A percentile compares a stretch with the other conserved stretches of the same genome.
Conservation (phyloP, 148 eudicot genomes). For the Amaranthus hypochondriacus region DNA sequence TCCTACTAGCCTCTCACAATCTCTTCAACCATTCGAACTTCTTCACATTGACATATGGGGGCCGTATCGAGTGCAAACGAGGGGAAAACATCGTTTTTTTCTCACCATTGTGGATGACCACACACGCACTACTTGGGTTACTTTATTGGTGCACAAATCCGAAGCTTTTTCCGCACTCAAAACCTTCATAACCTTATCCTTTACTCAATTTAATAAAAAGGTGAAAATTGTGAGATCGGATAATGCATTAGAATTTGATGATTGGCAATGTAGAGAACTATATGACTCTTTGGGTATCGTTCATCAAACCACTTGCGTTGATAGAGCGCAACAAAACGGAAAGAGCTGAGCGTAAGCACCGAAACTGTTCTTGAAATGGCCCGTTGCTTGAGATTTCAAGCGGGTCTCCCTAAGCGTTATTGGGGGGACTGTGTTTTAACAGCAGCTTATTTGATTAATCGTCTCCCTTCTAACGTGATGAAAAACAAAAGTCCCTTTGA, state of each 20-base stretch:
- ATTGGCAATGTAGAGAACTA: not conserved
- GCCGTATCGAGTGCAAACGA: not conserved
- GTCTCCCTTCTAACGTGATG: too few species aligned
- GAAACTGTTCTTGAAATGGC: too few species aligned
- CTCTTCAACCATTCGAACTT: too few species aligned
- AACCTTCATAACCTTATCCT: not conserved
- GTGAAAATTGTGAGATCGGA: not conserved
- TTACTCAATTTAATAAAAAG: not conserved
- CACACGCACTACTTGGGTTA: too few species aligned
- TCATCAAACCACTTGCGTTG: not conserved
- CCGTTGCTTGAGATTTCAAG: too few species aligned
- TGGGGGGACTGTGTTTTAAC: too few species aligned
- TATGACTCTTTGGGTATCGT: not conserved
- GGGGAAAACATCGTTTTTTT: not conserved
- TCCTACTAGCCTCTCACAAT: not conserved
- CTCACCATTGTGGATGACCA: not conserved
- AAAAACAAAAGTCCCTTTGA: too few species aligned
- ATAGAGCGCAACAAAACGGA: too few species aligned
- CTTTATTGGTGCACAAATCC: too few species aligned
- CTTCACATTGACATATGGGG: not conserved
- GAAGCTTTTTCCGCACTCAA: not conserved
- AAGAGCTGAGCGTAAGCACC: too few species aligned
- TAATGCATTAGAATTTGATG: not conserved
- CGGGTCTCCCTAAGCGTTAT: too few species aligned
- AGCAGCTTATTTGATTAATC: too few species aligned